Evolutionary conservation across 2,329 filamentous ascomycete species (phyloP).

Genomic region (Lachnellula occidentalis): DNA sequence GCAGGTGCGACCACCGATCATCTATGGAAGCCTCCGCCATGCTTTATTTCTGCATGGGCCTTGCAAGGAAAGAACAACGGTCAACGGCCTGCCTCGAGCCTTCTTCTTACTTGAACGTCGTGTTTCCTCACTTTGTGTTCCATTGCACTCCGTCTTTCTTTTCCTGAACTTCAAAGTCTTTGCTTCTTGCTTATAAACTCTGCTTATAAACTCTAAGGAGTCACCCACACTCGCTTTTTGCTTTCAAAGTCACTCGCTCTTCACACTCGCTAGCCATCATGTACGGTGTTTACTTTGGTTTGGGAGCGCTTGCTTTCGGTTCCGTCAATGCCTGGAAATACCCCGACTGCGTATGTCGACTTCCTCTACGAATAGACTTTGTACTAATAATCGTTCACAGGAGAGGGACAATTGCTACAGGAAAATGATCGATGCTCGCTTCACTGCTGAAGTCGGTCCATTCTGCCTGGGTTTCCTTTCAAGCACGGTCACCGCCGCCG

Average conservation of each 20-base stretch:
- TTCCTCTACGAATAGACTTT: not conserved
- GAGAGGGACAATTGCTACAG: slow-evolving; percentile 33
- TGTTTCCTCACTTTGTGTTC: not conserved
- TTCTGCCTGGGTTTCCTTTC: slow-evolving; percentile 34
- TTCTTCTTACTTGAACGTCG: not conserved
- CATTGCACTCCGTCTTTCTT: not conserved
- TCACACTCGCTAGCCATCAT: slow-evolving; percentile 6
- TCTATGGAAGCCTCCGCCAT: not conserved
- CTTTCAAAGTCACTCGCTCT: not conserved
- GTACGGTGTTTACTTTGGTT: slow-evolving; percentile 8
- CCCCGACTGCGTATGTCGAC: slow-evolving; percentile 20
- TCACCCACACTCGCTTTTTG: not conserved
- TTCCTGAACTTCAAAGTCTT: not conserved
- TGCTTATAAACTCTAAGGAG: not conserved
- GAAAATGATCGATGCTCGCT: slow-evolving; percentile 32
- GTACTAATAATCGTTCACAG: slow-evolving; percentile 1
- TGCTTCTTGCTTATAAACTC: not conserved
- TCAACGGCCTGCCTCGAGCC: not conserved
- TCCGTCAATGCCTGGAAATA: slow-evolving; percentile 17
- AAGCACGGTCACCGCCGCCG: slow-evolving; percentile 22
- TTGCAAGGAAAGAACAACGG: not conserved
- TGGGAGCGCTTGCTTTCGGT: slow-evolving; percentile 17
- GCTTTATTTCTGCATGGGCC: not conserved
- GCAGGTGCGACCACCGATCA: not conserved
- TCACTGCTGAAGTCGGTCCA: slow-evolving; percentile 24